A percentile compares a stretch with the other conserved stretches of the same genome.
These are phyloP conservation scores for Teratosphaeria pseudoeucalypti DNA, from an alignment of 2,329 filamentous ascomycete genomes.

Conservation along the genomic window DNA sequence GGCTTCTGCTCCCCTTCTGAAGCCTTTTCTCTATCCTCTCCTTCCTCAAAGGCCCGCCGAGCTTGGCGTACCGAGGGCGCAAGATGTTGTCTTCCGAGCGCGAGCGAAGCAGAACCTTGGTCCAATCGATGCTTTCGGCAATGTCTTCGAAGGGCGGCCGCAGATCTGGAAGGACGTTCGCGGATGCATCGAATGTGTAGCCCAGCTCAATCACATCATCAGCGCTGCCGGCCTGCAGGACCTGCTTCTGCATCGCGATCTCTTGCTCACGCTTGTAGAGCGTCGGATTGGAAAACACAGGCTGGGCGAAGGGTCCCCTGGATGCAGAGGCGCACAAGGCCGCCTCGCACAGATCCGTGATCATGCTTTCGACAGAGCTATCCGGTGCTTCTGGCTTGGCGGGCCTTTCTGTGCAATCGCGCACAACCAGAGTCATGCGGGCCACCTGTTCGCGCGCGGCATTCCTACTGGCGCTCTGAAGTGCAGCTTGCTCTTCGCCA, in stretches of 20 bases:
- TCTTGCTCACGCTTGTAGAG: constrained; percentile 8
- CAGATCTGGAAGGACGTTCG: not conserved
- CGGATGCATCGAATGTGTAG: not conserved
- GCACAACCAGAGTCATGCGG: constrained; percentile 6
- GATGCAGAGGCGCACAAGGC: constrained; percentile 1
- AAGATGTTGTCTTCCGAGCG: not conserved
- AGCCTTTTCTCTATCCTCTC: not conserved
- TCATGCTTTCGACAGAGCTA: constrained; percentile 3
- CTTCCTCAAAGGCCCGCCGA: not conserved
- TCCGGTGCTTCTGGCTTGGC: constrained; percentile 1
- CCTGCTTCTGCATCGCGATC: constrained; percentile 8
- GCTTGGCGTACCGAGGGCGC: not conserved
- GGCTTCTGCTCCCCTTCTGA: not conserved
- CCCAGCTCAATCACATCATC: constrained; percentile 10
- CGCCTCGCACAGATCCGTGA: constrained; percentile 9
- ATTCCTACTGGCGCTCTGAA: not conserved
- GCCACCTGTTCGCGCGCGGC: constrained; percentile 10
- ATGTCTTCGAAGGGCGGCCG: not conserved
- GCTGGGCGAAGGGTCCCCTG: not conserved
- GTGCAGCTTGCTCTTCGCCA: not conserved
- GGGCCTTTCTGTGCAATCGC: not conserved
- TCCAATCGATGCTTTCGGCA: not conserved
- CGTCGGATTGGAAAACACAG: constrained; percentile 4
- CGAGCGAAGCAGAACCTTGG: not conserved
- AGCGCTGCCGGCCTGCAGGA: constrained; percentile 1